Evolutionary conservation across 805 yeast species (phyloP).

Genomic region (Myxozyma kluyveri): DNA sequence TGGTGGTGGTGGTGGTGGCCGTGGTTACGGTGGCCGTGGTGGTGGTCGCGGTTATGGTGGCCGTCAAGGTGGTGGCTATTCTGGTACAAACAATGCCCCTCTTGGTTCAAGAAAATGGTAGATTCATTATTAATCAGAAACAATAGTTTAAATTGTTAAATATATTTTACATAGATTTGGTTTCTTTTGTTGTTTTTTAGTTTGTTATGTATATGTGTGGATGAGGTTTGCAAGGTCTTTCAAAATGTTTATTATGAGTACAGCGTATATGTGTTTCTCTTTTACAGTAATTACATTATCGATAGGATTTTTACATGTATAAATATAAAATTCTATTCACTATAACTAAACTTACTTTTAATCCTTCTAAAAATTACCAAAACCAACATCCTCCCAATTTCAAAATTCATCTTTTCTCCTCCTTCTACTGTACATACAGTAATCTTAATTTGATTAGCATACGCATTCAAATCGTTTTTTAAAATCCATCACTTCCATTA

Average conservation of each 20-base stretch:
- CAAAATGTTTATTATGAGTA: too few species aligned
- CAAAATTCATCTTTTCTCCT: not conserved
- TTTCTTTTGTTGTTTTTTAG: not conserved
- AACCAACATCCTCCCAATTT: not conserved
- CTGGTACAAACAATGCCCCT: constrained; percentile 45
- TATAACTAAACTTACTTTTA: not conserved
- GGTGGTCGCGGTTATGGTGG: constrained; percentile 37
- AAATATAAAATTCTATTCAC: not conserved
- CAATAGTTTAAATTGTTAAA: not conserved
- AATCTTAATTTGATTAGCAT: too few species aligned
- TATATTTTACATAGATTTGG: not conserved
- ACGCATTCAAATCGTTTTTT: not conserved
- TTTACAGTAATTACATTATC: too few species aligned
- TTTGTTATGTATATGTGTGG: not conserved
- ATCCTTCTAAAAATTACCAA: too few species aligned
- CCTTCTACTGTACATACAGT: not conserved
- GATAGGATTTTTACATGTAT: too few species aligned
- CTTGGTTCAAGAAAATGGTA: constrained; percentile 41
- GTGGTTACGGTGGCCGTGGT: constrained; percentile 48
- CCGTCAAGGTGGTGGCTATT: constrained; percentile 37
- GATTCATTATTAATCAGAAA: not conserved
- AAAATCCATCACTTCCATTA: constrained; percentile 66
- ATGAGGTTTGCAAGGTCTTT: not conserved
- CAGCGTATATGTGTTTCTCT: too few species aligned
- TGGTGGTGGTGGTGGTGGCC: constrained; percentile 56